These are phyloP conservation scores for Coemansia sp. DNA, from an alignment of 192 early-diverging fungal genomes.

Conservation along the genomic window DNA sequence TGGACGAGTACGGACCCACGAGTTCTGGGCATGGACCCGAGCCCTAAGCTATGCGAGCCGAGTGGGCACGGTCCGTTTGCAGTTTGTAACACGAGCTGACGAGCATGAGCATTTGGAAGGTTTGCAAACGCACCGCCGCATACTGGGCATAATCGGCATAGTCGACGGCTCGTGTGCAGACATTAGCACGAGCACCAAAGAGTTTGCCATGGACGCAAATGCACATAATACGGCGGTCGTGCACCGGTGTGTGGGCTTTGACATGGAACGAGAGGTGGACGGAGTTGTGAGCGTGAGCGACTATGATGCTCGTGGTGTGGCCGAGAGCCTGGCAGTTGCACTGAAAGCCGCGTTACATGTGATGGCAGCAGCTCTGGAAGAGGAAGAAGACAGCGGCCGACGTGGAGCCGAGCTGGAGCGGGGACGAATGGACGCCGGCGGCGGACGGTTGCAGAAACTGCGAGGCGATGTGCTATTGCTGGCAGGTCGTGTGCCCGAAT, in stretches of 20 bases:
- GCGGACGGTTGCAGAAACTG: conserved; percentile 49
- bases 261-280: conserved; percentile 2
- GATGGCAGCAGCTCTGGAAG: conserved; percentile 48
- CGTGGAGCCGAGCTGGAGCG: conserved; percentile 49
- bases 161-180: conserved; percentile 30
- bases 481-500: conserved; percentile 43
- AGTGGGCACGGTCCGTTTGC: conserved; percentile 25
- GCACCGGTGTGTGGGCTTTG: conserved; percentile 42
- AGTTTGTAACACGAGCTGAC: conserved; percentile 14
- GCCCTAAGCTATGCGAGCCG: conserved; percentile 23
- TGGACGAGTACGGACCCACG: conserved; percentile 32
- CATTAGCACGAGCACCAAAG: conserved; percentile 21
- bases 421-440: conserved; percentile 14
- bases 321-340: conserved; percentile 37
- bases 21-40: conserved; percentile 18
- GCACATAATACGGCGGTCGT: conserved; percentile 38
- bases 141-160: conserved; percentile 48
- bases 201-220: conserved; percentile 30
- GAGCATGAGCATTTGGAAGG: conserved; percentile 53
- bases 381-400: conserved; percentile 18
- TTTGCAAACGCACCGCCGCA: conserved; percentile 51
- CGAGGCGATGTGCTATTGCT: conserved; percentile 51
- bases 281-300: conserved; percentile 31
- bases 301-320: conserved; percentile 24
- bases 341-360: conserved; percentile 38